Evolutionary conservation across 805 yeast species (phyloP).

Genomic region (Candida andamanensis): DNA sequence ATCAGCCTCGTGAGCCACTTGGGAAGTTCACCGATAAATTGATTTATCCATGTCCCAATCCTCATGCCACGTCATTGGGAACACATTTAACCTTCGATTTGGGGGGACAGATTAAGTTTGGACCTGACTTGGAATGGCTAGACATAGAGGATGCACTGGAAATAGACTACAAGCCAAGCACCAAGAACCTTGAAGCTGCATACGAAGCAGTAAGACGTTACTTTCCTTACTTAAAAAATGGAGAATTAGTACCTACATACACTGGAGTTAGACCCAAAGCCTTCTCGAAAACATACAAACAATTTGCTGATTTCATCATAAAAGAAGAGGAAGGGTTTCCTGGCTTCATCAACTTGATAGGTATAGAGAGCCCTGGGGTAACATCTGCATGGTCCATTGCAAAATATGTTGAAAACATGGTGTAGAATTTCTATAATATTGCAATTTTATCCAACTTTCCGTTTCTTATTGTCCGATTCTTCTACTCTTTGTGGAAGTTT

Average conservation of each 20-base stretch:
- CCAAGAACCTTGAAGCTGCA: constrained; percentile 49
- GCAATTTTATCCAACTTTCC: constrained; percentile 13
- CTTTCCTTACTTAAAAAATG: constrained; percentile 52
- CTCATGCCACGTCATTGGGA: constrained; percentile 70
- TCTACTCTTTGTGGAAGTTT: constrained; percentile 48
- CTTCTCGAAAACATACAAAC: constrained; percentile 21
- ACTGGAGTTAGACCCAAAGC: constrained; percentile 82
- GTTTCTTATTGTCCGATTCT: constrained; percentile 16
- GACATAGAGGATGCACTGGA: constrained; percentile 27
- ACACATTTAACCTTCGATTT: constrained; percentile 82
- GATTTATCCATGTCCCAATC: constrained; percentile 74
- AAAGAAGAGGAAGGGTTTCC: constrained; percentile 64
- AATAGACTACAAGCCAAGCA: constrained; percentile 46
- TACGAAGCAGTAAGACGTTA: constrained; percentile 54
- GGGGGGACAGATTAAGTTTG: constrained; percentile 75
- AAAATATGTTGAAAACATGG: constrained; percentile 50
- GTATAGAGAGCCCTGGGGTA: constrained; percentile 88
- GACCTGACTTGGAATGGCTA: constrained; percentile 88
- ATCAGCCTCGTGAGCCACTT: constrained; percentile 43
- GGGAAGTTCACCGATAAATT: constrained; percentile 25
- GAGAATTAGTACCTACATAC: constrained; percentile 60
- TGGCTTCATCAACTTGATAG: constrained; percentile 75
- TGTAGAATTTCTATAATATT: no score
- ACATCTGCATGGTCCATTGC: constrained; percentile 83
- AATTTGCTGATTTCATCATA: constrained; percentile 70